Evolutionary conservation across 306 rosid species (phyloP), one percentile per base, ranked within the genome.

Genomic region (Coriaria nepalensis): DNA sequence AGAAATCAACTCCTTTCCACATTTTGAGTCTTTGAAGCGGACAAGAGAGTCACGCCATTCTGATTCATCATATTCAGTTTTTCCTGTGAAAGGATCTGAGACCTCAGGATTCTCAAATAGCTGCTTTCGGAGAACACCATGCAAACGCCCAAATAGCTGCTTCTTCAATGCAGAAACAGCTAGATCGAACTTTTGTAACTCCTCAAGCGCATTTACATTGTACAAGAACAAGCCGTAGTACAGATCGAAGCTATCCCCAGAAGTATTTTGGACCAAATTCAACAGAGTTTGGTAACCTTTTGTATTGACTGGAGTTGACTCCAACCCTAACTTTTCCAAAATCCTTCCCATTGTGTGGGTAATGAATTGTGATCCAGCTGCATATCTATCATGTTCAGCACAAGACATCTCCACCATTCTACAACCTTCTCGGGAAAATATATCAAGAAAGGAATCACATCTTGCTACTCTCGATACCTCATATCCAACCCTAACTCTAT

Each of bases 401-500:
- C 96, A 87, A 7, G 85, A 73, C 94, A 87, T 87, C 71, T 83
- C 83, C 81, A 83, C 94, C 96, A 87, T 87, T 13, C 50, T 70
- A 41, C 96, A 87, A 29, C 88, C 88, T 73, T 87, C 94, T n/a
- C 52, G 72, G 0, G 70, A 73, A 64, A 87, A 87, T 44, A 83
- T 78, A 54, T 80, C 67, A 45, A 87, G 88, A 78, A 87, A 87
- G 42, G 7, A 65, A 29, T 66, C 66, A 40, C 94, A 87, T 35
- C 96, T 74, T 37, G 63, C 64, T 15, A 45, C 66, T 70, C 94
- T 78, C 13, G 74, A 67, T 56, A 53, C 68, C 13, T 71, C 79
- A 13, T 35, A 56, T 64, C 80, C 82, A 50, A 87, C 37, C 48
- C 94, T 72, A 48, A 87, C 92, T 72, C 73, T 80, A 57, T 87